Base-by-base conservation (phyloP, 345 rosid species). In the Eutrema yunnanense region DNA sequence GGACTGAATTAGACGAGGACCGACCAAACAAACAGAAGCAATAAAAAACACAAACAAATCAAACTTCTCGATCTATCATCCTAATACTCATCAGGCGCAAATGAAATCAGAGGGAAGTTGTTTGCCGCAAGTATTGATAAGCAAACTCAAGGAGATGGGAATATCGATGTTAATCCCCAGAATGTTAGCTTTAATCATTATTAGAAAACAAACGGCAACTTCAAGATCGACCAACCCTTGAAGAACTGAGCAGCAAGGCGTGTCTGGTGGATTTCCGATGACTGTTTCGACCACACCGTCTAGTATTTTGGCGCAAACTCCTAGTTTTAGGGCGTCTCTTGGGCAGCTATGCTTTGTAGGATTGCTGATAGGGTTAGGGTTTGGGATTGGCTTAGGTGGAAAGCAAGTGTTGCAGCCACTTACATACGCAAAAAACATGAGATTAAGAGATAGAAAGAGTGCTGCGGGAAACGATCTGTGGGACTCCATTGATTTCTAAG, bases 121-220 rank as follows among this genome's bases (percentile, higher is more conserved):
- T 80, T 83, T 87, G 61, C 92, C 93, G 40, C 93, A 90, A 47
- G 87, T 82, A 78, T 81, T 90, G 58, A 90, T 69, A 37, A 87
- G 90, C 81, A 87, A 81, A 76, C 87, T 90, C 67, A 90, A 67
- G 0, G 92, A 84, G 37, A 88, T 81, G 9, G 92, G 90, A 33
- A 85, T 83, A 33, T 88, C 61, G 46, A 90, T 81, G 76, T 86
- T 78, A 62, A 85, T 84, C 42, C 93, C 90, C 1, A 86, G 84
- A 53, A 86, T 55, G 66, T 88, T 84, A 67, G 94, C 94, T 74
- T 85, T 88, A 71, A 88, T 86, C 93, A 88, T 16, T 16, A 16
- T 16, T 16, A 16, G 16, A 59, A 88, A 86, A 81, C 90, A 90
- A 4, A 88, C 58, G 0, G 90, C 86, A 2, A 88, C 90, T 81